Percentiles rank a stretch among this genome's conserved stretches.
These are phyloP conservation scores for Apium graveolens DNA, from an alignment of 129 eudicot genomes.

Conservation along the genomic window DNA sequence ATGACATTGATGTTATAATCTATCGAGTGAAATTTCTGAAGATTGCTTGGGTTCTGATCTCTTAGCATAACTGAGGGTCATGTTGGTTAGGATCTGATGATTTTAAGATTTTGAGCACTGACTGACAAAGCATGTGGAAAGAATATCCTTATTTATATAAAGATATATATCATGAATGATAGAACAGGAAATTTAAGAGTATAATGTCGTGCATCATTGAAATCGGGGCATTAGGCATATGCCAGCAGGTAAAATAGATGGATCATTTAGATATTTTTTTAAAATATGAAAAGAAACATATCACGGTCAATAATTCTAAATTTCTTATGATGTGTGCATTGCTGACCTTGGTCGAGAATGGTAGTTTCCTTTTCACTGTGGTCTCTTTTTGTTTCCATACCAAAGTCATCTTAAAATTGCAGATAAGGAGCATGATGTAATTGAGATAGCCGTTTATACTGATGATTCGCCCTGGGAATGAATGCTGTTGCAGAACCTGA, in stretches of 20 bases:
- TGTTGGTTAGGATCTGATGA: neutral
- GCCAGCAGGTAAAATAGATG: neutral
- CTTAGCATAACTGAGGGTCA: neutral
- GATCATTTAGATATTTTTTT: too few relatives aligned
- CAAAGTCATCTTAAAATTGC: conserved; percentile 17
- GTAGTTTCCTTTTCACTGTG: neutral
- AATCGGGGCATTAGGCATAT: neutral
- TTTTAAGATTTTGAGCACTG: neutral
- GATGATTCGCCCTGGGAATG: conserved; percentile 81
- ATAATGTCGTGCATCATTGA: neutral
- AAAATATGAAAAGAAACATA: neutral
- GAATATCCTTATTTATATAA: neutral
- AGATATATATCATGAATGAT: neutral
- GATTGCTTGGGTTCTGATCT: neutral
- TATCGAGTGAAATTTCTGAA: neutral
- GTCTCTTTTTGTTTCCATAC: too few relatives aligned
- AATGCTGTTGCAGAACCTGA: conserved; percentile 89
- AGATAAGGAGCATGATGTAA: conserved; percentile 84
- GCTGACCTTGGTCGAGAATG: neutral
- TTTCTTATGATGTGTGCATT: neutral
- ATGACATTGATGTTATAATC: neutral
- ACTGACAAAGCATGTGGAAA: neutral
- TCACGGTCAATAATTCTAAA: neutral
- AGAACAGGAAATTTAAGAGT: neutral
- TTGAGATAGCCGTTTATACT: conserved; percentile 96